A percentile compares a stretch with the other conserved stretches of the same genome.
Conservation (phyloP, 345 rosid species). For the Linum tenue region DNA sequence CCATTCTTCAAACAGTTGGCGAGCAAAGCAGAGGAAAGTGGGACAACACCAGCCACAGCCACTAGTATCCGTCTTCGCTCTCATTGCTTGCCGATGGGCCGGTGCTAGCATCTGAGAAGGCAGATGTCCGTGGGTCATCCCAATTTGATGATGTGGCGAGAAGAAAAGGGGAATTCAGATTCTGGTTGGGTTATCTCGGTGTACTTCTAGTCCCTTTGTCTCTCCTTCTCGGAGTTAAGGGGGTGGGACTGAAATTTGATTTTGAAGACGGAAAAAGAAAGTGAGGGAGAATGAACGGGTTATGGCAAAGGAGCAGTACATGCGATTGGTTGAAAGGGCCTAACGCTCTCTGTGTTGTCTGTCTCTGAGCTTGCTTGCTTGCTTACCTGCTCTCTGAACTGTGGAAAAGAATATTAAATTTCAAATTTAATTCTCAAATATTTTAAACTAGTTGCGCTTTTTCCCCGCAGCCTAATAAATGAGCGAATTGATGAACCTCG, state of each 20-base stretch:
- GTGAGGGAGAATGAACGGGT: conserved; percentile 12
- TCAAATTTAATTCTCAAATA: no score
- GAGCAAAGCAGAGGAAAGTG: not conserved
- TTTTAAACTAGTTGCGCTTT: no score
- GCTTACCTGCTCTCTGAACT: not conserved
- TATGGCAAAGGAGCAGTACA: conserved; percentile 22
- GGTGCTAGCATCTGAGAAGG: not conserved
- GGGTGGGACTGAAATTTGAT: conserved; percentile 24
- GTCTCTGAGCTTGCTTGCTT: not conserved
- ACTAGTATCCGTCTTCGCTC: not conserved
- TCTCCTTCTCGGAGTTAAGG: conserved; percentile 1
- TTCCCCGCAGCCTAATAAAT: no score
- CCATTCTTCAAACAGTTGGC: not conserved
- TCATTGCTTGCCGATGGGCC: not conserved
- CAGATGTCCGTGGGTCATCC: conserved; percentile 9
- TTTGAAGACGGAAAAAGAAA: conserved; percentile 13
- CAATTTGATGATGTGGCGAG: conserved; percentile 2
- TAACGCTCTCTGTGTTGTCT: conserved; percentile 33
- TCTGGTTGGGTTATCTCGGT: not conserved
- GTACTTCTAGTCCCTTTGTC: conserved; percentile 12
- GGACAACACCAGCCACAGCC: no score
- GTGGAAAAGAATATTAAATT: no score
- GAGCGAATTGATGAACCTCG: no score
- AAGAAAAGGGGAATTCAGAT: conserved; percentile 2
- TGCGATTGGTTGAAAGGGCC: conserved; percentile 8